Evolutionary conservation across 495 filamentous ascomycete genomes (phyloP), one percentile per base, ranked within the genome.

Genomic region (Penicillium turbatum): DNA sequence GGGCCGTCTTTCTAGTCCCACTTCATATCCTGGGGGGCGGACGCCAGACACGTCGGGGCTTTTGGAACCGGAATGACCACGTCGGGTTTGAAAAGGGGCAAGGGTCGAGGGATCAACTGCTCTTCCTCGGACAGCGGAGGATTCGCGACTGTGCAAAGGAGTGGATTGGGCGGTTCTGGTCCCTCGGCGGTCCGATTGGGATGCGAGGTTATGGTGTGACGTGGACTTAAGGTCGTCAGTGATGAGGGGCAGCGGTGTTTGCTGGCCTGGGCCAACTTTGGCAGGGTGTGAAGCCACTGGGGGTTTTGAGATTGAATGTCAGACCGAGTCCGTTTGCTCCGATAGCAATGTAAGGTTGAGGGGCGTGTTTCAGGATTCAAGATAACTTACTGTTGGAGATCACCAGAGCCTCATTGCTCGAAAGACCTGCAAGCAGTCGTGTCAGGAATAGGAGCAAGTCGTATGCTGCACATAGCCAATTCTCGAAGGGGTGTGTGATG

Each of bases 1-100:
- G 30, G 84, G 77, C 50, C 80, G 79, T 48, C 90, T 81, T 68
- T 93, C 90, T 58, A 90, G 73, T 53, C 72, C 71, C 35, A 60
- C 75, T 65, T 80, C 79, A 54, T 82, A 70, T 59, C 72, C 76
- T 63, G 67, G 58, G 42, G 74, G 70, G 13, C 75, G 72, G 32
- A 54, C 66, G 44, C 65, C 51, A 30, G 62, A 60, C 11, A 72
- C 65, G 41, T 81, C 77, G 41, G 80, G 75, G 49, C 78, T 79
- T 47, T 79, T 80, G 16, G 81, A 82, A 55, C 81, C 79, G 49
- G 81, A 82, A 46, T 72, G 76, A 62, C 67, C 79, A 63, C 69
- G 72, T 59, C 67, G 71, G 53, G 76, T 66, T 66, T 77, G 48
- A 43, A 72, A 72, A 42, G 76, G 61, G 50, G 67, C 55, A 36